A percentile compares a stretch with the other conserved stretches of the same genome.
Conservation (phyloP, 495 filamentous ascomycete species). For the Pseudevernia furfuracea region DNA sequence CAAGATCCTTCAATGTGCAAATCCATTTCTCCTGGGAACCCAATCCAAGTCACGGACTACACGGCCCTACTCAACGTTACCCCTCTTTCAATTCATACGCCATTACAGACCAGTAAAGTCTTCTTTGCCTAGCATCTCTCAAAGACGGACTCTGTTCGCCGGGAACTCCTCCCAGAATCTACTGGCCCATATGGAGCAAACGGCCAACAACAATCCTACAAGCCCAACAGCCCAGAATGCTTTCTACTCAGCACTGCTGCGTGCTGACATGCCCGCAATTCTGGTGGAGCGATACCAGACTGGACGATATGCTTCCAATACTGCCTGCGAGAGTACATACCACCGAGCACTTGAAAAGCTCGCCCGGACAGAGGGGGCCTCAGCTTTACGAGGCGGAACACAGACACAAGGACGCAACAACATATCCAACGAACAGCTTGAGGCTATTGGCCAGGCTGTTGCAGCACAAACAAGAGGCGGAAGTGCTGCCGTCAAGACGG, state of each 20-base stretch:
- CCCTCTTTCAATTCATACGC: conserved; percentile 23
- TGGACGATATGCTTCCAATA: conserved; percentile 72
- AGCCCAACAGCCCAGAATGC: conserved; percentile 82
- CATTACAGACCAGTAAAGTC: conserved; percentile 2
- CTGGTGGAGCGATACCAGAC: conserved; percentile 82
- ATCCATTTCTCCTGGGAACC: conserved; percentile 24
- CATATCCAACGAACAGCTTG: conserved; percentile 52
- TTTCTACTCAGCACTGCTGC: conserved; percentile 86
- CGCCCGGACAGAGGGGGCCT: conserved; percentile 44
- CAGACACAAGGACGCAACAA: conserved; percentile 30
- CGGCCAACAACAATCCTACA: conserved; percentile 82
- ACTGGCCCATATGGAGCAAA: conserved; percentile 69
- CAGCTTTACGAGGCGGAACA: conserved; percentile 26
- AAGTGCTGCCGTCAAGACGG: conserved; percentile 46
- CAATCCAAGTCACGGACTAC: conserved; percentile 22
- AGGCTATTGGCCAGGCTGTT: conserved; percentile 81
- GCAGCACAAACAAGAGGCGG: conserved; percentile 65
- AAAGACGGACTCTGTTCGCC: conserved; percentile 45
- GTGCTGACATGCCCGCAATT: conserved; percentile 86
- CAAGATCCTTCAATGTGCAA: conserved; percentile 25
- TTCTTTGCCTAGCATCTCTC: conserved; percentile 27
- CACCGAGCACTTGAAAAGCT: conserved; percentile 62
- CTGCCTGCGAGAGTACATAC: conserved; percentile 64
- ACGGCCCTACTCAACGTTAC: conserved; percentile 37
- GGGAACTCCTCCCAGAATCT: conserved; percentile 49